A percentile compares a stretch with the other conserved stretches of the same genome.
phyloP scores from a whole-genome alignment of 1,284 basidiomycete species.

The Leccinum fuscescens region DNA sequence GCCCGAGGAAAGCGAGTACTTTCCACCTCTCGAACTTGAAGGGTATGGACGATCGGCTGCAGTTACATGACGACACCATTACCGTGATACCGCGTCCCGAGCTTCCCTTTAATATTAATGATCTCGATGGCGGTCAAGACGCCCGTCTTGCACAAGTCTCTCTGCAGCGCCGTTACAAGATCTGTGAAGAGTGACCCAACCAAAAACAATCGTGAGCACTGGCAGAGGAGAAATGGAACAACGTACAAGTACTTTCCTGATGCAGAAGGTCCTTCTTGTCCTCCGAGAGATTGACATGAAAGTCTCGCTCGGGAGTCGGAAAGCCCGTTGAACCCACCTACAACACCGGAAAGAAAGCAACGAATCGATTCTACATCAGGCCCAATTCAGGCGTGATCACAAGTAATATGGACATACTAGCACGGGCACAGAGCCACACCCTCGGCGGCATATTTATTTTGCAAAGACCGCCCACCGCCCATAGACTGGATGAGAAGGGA shows the following conservation, averaged over 20 bases:
- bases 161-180: not conserved
- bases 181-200: not conserved
- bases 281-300: no score
- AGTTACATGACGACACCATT: slow-evolving; percentile 29
- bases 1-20: slow-evolving; percentile 11
- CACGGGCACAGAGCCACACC: no score
- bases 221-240: not conserved
- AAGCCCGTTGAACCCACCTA: no score
- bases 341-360: no score
- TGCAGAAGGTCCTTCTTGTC: not conserved
- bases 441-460: no score
- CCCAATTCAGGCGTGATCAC: no score
- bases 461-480: no score
- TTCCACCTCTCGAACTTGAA: slow-evolving; percentile 20
- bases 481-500: no score
- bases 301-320: no score
- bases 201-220: not conserved
- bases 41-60: slow-evolving; percentile 4
- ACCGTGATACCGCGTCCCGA: slow-evolving; percentile 8
- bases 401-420: no score
- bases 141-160: not conserved
- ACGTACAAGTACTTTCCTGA: not conserved
- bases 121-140: slow-evolving; percentile 9
- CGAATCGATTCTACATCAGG: no score
- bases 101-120: slow-evolving; percentile 13